Evolutionary conservation across 1,284 basidiomycete genomes (phyloP).

Genomic region (Fomitiporia mediterranea): DNA sequence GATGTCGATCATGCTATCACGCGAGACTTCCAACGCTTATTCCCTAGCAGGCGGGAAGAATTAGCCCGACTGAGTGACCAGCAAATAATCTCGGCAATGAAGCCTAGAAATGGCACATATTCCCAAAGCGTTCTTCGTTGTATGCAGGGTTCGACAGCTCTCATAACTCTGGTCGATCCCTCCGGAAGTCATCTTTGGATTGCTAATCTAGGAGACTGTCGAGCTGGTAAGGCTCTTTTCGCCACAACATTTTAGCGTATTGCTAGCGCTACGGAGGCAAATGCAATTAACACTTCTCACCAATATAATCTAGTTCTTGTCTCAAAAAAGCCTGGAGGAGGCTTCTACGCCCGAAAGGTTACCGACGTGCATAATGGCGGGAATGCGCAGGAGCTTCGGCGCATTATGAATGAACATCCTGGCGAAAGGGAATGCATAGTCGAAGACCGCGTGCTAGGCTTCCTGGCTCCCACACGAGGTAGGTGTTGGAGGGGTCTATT

Average conservation of each 20-base stretch:
- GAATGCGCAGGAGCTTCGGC: slow-evolving; percentile 42
- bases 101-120: slow-evolving; percentile 25
- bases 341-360: slow-evolving; percentile 41
- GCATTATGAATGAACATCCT: slow-evolving; percentile 49
- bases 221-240: slow-evolving; percentile 44
- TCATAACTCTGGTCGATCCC: slow-evolving; percentile 54
- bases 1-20: slow-evolving; percentile 41
- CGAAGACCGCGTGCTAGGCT: slow-evolving; percentile 56
- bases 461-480: slow-evolving; percentile 64
- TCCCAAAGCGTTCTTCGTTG: slow-evolving; percentile 38
- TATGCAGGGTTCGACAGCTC: slow-evolving; percentile 58
- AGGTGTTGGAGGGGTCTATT: slow-evolving; percentile 22
- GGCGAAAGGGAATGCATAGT: slow-evolving; percentile 46
- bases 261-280: slow-evolving; percentile 11
- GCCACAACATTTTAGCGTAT: not conserved
- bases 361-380: slow-evolving; percentile 55
- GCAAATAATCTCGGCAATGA: slow-evolving; percentile 28
- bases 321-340: slow-evolving; percentile 33
- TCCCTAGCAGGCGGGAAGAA: slow-evolving; percentile 34
- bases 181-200: slow-evolving; percentile 51
- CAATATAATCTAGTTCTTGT: slow-evolving; percentile 39
- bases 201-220: slow-evolving; percentile 62
- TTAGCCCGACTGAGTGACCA: slow-evolving; percentile 25
- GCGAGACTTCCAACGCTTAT: slow-evolving; percentile 40
- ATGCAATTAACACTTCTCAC: slow-evolving; percentile 4